Evolutionary conservation across 139 green algal species (phyloP).

Genomic region (Volvox reticuliferus): DNA sequence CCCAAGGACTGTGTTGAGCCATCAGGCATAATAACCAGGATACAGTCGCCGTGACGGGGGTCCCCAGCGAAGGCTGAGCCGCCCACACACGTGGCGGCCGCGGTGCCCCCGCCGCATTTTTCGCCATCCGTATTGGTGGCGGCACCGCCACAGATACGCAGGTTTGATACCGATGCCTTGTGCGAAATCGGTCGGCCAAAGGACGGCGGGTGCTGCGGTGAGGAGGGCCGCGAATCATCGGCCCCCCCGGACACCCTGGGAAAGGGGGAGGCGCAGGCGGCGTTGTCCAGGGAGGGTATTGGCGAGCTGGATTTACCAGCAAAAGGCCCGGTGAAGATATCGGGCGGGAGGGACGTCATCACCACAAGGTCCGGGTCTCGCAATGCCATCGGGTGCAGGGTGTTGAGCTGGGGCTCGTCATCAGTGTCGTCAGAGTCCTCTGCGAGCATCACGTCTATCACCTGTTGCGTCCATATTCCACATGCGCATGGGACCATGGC

Average conservation of each 20-base stretch:
- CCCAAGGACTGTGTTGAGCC: not conserved
- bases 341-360: too few relatives aligned
- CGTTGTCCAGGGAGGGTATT: not conserved
- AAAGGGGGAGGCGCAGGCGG: not conserved
- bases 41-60: not conserved
- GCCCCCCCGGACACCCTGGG: not conserved
- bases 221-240: not conserved
- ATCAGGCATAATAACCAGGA: conserved; percentile 12
- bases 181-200: not conserved
- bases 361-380: not conserved
- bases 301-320: not conserved
- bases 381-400: not conserved
- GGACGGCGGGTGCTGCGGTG: not conserved
- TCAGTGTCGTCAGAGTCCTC: not conserved
- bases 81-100: not conserved
- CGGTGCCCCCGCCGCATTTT: too few relatives aligned
- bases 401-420: not conserved
- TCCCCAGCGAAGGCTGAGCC: not conserved
- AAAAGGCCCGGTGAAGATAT: too few relatives aligned
- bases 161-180: too few relatives aligned
- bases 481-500: too few relatives aligned
- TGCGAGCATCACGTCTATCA: conserved; percentile 28
- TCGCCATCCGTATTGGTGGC: too few relatives aligned
- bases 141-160: too few relatives aligned
- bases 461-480: not conserved